Evolutionary conservation across 495 filamentous ascomycete species (phyloP).

Genomic region (Neurospora intermedia): DNA sequence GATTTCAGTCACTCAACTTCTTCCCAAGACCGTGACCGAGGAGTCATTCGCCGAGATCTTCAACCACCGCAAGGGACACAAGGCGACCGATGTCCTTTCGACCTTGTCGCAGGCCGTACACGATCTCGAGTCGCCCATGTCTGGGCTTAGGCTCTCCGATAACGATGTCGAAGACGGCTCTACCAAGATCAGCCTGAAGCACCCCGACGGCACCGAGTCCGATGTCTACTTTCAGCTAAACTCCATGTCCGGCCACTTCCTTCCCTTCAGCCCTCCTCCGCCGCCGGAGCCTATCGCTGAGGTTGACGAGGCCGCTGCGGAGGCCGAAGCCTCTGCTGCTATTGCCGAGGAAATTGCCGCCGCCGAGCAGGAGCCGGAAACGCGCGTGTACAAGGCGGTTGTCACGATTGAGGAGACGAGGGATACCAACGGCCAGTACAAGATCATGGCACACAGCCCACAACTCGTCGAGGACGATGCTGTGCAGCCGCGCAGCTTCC

Average conservation of each 20-base stretch:
- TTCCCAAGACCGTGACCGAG: slow-evolving; percentile 59
- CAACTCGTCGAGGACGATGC: slow-evolving; percentile 34
- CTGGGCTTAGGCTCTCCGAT: slow-evolving; percentile 22
- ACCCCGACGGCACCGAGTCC: slow-evolving; percentile 39
- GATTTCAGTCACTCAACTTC: slow-evolving; percentile 71
- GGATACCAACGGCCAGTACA: slow-evolving; percentile 55
- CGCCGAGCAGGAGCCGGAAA: slow-evolving; percentile 27
- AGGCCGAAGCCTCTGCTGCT: slow-evolving; percentile 19
- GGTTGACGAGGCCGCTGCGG: slow-evolving; percentile 32
- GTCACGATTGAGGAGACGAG: slow-evolving; percentile 74
- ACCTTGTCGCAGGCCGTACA: slow-evolving; percentile 65
- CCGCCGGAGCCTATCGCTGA: slow-evolving; percentile 51
- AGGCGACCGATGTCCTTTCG: slow-evolving; percentile 58
- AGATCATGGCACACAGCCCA: slow-evolving; percentile 41
- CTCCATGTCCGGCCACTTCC: slow-evolving; percentile 46
- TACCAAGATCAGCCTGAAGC: slow-evolving; percentile 33
- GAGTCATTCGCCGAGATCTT: slow-evolving; percentile 78
- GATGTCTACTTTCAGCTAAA: slow-evolving; percentile 34
- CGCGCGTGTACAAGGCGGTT: slow-evolving; percentile 64
- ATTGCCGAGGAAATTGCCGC: slow-evolving; percentile 24
- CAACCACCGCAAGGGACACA: slow-evolving; percentile 40
- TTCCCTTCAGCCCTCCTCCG: slow-evolving; percentile 71
- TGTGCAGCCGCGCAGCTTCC: slow-evolving; percentile 29
- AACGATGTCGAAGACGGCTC: slow-evolving; percentile 20
- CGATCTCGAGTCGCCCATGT: slow-evolving; percentile 54